A percentile compares a stretch with the other conserved stretches of the same genome.
Conservation (phyloP, 768 basidiomycete genomes). For the Ramaria sp. region DNA sequence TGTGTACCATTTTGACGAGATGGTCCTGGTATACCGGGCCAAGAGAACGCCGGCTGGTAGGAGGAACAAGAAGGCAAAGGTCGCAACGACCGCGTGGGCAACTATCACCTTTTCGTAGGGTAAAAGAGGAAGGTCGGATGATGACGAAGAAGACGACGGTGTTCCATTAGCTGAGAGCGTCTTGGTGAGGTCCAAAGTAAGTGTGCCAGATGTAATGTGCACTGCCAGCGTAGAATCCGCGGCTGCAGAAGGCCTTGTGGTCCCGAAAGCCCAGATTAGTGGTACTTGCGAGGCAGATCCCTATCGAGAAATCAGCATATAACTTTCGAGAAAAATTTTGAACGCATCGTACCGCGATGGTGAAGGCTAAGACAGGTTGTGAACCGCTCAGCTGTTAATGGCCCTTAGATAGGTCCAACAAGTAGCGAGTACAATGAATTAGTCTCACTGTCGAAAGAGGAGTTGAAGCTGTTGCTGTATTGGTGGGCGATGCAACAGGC, state of each 20-base stretch:
- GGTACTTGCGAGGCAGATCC: slow-evolving; percentile 25
- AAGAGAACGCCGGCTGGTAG: slow-evolving; percentile 43
- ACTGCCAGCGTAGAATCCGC: slow-evolving; percentile 33
- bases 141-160: slow-evolving; percentile 7
- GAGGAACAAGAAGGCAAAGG: slow-evolving; percentile 40
- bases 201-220: slow-evolving; percentile 35
- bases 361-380: slow-evolving; percentile 38
- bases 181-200: slow-evolving; percentile 39
- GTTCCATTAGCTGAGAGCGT: slow-evolving; percentile 13
- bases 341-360: slow-evolving; percentile 34
- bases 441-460: slow-evolving; percentile 29
- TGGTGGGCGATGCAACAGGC: slow-evolving; percentile 40
- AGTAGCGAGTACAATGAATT: slow-evolving; percentile 8
- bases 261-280: slow-evolving; percentile 54
- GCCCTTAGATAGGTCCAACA: slow-evolving; percentile 21
- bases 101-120: slow-evolving; percentile 41
- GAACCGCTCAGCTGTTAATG: slow-evolving; percentile 17
- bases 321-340: not conserved
- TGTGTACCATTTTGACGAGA: slow-evolving; percentile 39
- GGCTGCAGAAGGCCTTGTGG: slow-evolving; percentile 34
- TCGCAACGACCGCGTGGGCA: slow-evolving; percentile 43
- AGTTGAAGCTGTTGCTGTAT: slow-evolving; percentile 33
- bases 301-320: not conserved
- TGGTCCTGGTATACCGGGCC: slow-evolving; percentile 44
- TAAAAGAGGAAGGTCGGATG: slow-evolving; percentile 23